phyloP scores from a whole-genome alignment of 257 asterid species.

The Ophiorrhiza pumila region DNA sequence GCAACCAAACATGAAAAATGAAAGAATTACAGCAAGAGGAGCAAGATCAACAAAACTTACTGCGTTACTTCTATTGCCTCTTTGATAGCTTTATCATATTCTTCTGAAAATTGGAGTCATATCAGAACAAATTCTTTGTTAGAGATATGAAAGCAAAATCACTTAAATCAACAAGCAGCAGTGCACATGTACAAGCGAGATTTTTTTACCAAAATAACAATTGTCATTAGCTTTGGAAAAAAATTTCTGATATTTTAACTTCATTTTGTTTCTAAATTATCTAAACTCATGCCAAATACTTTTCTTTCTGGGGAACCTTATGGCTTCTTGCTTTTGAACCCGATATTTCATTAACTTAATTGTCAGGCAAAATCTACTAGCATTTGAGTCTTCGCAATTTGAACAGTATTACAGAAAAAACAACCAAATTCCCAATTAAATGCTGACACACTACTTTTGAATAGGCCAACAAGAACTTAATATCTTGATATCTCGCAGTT shows the following conservation, averaged over 20 bases:
- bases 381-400: not conserved
- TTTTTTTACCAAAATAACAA: not conserved
- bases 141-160: slow-evolving; percentile 4
- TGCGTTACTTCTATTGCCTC: slow-evolving; percentile 63
- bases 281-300: not conserved
- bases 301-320: not conserved
- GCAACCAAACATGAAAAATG: slow-evolving; percentile 1
- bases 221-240: not conserved
- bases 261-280: not conserved
- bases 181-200: not conserved
- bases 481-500: not conserved
- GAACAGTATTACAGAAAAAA: not conserved
- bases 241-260: not conserved
- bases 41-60: slow-evolving; percentile 33
- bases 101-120: slow-evolving; percentile 48
- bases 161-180: not conserved
- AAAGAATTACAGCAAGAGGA: not conserved
- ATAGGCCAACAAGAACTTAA: not conserved
- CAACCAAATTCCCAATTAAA: not conserved
- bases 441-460: not conserved
- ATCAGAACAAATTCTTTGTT: slow-evolving; percentile 2
- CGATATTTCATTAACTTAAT: not conserved
- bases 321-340: not conserved
- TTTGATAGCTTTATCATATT: slow-evolving; percentile 64
- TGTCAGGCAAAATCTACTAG: not conserved